phyloP scores from a whole-genome alignment of 176 grass and related monocot species.

The Avena eriantha region DNA sequence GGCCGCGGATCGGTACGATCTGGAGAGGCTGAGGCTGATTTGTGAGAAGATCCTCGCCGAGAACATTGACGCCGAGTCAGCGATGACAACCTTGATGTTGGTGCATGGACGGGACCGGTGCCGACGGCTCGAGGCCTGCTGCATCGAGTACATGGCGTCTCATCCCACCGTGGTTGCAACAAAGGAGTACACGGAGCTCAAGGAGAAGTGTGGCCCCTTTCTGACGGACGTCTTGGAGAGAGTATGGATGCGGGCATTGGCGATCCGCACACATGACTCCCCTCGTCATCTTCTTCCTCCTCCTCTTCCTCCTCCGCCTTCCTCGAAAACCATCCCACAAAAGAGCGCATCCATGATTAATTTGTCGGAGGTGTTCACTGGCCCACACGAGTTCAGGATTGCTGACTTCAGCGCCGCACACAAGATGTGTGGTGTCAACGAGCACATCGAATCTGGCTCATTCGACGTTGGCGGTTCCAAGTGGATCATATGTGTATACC shows the following conservation, averaged over 20 bases:
- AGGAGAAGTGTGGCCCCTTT: not conserved
- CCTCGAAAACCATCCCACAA: too few relatives aligned
- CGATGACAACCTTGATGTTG: not conserved
- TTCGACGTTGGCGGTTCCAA: not conserved
- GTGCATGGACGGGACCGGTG: not conserved
- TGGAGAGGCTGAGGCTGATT: not conserved
- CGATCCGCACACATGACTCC: too few relatives aligned
- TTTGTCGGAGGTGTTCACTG: not conserved
- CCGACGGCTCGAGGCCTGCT: not conserved
- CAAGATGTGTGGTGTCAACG: not conserved
- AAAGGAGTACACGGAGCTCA: constrained; percentile 8
- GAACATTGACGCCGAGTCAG: not conserved
- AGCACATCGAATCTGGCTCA: not conserved
- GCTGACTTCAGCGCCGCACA: not conserved
- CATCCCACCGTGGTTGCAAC: not conserved
- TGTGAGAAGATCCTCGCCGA: not conserved
- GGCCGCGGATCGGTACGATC: not conserved
- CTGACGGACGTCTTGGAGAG: not conserved
- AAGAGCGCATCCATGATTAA: not conserved
- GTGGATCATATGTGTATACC: not conserved
- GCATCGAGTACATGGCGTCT: not conserved
- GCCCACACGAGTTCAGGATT: not conserved
- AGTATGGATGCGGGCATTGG: not conserved
- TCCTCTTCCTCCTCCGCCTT: not conserved
- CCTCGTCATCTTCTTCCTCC: not conserved